phyloP scores from a whole-genome alignment of 2,329 filamentous ascomycete species.

The Dothidotthia symphoricarpi region DNA sequence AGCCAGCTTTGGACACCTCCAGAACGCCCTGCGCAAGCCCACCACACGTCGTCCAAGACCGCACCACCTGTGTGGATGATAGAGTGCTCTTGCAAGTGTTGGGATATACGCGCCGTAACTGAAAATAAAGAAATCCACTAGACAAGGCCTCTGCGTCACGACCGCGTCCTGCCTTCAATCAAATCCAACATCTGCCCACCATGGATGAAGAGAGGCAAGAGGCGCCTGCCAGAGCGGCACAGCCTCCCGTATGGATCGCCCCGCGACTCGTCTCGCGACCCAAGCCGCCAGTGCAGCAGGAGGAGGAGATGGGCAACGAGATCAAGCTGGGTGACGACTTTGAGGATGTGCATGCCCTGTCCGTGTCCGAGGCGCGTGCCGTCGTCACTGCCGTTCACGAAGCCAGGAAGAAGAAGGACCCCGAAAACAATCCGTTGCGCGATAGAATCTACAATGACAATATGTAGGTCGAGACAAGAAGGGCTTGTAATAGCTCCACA shows the following conservation, averaged over 20 bases:
- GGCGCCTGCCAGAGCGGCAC: constrained; percentile 15
- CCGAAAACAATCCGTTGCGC: constrained; percentile 66
- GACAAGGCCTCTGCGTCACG: no score
- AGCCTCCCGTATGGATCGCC: constrained; percentile 17
- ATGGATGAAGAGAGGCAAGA: constrained; percentile 36
- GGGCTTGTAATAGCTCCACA: constrained; percentile 4
- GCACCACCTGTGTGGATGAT: no score
- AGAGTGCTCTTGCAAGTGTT: no score
- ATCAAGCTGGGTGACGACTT: constrained; percentile 95
- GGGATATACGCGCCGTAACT: no score
- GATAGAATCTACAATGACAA: constrained; percentile 66
- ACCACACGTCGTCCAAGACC: not conserved
- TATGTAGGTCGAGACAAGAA: constrained; percentile 28
- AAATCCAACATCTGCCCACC: no score
- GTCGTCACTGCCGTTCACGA: constrained; percentile 87
- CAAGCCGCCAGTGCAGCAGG: constrained; percentile 67
- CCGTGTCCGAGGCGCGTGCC: constrained; percentile 85
- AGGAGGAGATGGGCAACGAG: constrained; percentile 80
- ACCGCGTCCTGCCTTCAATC: no score
- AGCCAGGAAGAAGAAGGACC: constrained; percentile 71
- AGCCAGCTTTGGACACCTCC: constrained; percentile 5
- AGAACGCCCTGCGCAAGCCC: not conserved
- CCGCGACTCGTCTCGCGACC: constrained; percentile 39
- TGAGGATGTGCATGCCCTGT: constrained; percentile 85
- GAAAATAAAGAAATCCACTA: no score